These are phyloP conservation scores for Phlebiopsis flavidoalba DNA, from an alignment of 768 basidiomycete species.

Conservation along the genomic window DNA sequence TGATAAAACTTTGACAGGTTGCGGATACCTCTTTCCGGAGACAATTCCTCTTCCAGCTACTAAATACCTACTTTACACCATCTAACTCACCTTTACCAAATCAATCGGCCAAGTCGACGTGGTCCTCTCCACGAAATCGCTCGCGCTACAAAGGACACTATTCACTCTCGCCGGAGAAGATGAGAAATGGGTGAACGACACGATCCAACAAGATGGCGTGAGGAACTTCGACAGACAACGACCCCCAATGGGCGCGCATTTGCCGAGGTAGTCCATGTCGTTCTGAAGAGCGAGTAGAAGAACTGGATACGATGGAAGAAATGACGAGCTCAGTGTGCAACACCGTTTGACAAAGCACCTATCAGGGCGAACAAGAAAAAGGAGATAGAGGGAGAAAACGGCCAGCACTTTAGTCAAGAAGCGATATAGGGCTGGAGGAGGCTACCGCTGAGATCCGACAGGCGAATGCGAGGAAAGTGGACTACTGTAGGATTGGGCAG, in stretches of 20 bases:
- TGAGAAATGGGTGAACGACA: constrained; percentile 74
- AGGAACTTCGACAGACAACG: constrained; percentile 70
- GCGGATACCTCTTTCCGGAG: constrained; percentile 91
- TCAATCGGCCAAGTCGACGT: constrained; percentile 52
- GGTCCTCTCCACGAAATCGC: constrained; percentile 60
- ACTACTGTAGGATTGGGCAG: constrained; percentile 57
- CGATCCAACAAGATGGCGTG: constrained; percentile 56
- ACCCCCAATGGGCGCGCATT: constrained; percentile 71
- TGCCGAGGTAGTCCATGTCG: constrained; percentile 63
- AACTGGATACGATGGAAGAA: constrained; percentile 94
- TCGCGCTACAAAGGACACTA: constrained; percentile 74
- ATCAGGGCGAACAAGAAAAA: constrained; percentile 49
- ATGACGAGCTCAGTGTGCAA: constrained; percentile 72
- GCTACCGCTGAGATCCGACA: constrained; percentile 48
- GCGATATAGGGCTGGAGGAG: constrained; percentile 55
- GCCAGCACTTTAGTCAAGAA: constrained; percentile 24
- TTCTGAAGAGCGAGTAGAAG: constrained; percentile 78
- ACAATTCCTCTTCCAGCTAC: constrained; percentile 82
- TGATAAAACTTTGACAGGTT: constrained; percentile 48
- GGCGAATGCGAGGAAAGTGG: constrained; percentile 52
- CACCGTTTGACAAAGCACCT: constrained; percentile 72
- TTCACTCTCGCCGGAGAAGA: constrained; percentile 68
- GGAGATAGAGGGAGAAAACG: constrained; percentile 28
- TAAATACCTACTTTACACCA: constrained; percentile 77
- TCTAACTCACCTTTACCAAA: constrained; percentile 70